Evolutionary conservation across 2,329 filamentous ascomycete genomes (phyloP), one percentile per base, ranked within the genome.

Genomic region (Aspergillus puulaauensis): DNA sequence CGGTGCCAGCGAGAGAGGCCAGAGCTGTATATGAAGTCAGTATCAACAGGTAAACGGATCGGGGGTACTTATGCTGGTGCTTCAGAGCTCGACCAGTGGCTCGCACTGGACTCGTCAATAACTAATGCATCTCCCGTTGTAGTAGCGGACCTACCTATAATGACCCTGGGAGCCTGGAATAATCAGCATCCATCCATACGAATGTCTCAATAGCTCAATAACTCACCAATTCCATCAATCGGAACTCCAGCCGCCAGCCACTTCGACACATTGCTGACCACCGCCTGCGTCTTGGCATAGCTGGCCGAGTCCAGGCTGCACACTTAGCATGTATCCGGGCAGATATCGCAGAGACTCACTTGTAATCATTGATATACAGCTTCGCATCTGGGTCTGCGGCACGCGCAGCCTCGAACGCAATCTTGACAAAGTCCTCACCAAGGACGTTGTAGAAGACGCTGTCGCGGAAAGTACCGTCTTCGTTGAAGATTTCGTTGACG

Each of bases 321-420:
- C 2, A 12, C 8, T 50, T 49, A 51, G 27, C 52, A 11, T 4
- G 1, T 9, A 31, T 31, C 27, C 27, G 1, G 2, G 1, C 23
- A 24, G 6, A 24, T 24, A 19, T 6, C 40, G 24, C 23, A 45
- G 12, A 41, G 27, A 57, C 69, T 65, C 58, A 75, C 71, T 80
- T 81, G 70, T 79, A 81, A 68, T 91, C 88, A 74, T 91, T 92
- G 76, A 91, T 89, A 78, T 90, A 92, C 40, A 91, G 79, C 74
- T 87, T 88, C 3, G 86, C 87, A 56, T 74, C 66, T 2, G 88
- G 86, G 70, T 91, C 89, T 14, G 86, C 87, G 8, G 79, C 79
- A 52, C 83, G 82, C 19, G 89, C 89, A 11, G 88, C 84, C 52
- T 83, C 79, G 76, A 91, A 91, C 37, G 88, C 88, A 66, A 89